A percentile compares a stretch with the other conserved stretches of the same genome.
Evolutionary conservation across 768 basidiomycete species (phyloP).

Genomic region (Pisolithus albus): DNA sequence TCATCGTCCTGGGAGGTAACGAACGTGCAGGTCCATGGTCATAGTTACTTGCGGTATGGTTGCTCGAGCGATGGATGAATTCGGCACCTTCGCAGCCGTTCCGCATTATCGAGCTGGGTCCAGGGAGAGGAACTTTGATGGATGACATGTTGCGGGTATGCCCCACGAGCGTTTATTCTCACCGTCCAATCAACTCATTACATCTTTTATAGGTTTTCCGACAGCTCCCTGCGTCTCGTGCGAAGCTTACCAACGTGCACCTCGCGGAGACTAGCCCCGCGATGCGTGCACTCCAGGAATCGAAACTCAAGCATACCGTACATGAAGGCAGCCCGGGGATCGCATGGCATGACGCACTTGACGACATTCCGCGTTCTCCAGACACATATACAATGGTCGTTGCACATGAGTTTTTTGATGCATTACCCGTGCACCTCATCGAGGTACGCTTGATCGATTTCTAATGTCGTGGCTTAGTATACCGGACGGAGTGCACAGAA

Average conservation of each 20-base stretch:
- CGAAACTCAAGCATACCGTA: slow-evolving; percentile 35
- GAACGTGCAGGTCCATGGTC: slow-evolving; percentile 25
- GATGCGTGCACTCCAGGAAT: slow-evolving; percentile 58
- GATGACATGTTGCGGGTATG: slow-evolving; percentile 80
- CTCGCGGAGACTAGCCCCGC: slow-evolving; percentile 76
- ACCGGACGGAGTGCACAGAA: slow-evolving; percentile 39
- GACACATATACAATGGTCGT: slow-evolving; percentile 73
- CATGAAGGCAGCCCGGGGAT: slow-evolving; percentile 33
- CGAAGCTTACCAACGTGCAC: slow-evolving; percentile 45
- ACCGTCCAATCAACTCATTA: neutral
- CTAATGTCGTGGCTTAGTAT: neutral
- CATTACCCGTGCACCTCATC: slow-evolving; percentile 84
- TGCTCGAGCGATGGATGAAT: slow-evolving; percentile 66
- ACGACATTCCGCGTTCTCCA: slow-evolving; percentile 49
- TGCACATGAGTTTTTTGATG: slow-evolving; percentile 98
- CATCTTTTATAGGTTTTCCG: slow-evolving; percentile 39
- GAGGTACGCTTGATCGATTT: slow-evolving; percentile 46
- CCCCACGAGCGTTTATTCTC: neutral
- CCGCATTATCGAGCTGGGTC: slow-evolving; percentile 86
- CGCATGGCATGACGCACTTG: slow-evolving; percentile 69
- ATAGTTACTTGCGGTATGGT: slow-evolving; percentile 86
- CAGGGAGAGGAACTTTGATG: slow-evolving; percentile 90
- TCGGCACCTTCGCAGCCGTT: slow-evolving; percentile 43
- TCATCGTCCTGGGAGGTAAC: slow-evolving; percentile 27
- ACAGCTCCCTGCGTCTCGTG: slow-evolving; percentile 35